These are phyloP conservation scores for Coniochaeta sp. DNA, from an alignment of 2,329 filamentous ascomycete species.

Conservation along the genomic window DNA sequence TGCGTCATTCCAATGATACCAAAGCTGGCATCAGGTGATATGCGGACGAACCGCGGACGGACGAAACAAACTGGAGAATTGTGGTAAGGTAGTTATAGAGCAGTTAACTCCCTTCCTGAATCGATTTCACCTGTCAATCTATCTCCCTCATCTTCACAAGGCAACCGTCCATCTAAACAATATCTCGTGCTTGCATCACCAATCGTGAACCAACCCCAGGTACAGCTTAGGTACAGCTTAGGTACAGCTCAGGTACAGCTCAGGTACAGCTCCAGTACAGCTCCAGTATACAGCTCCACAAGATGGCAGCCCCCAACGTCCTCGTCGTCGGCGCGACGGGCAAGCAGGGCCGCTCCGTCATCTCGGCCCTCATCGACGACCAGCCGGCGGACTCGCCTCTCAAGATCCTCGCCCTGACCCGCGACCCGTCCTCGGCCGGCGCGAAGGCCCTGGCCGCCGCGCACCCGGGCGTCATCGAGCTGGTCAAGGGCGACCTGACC, in stretches of 20 bases:
- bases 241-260: too few species aligned
- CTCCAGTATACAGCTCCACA: too few species aligned
- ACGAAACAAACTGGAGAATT: too few species aligned
- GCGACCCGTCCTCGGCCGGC: conserved; percentile 14
- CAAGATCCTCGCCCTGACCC: conserved; percentile 17
- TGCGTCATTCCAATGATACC: not conserved
- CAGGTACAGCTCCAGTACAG: too few species aligned
- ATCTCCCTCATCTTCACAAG: not conserved
- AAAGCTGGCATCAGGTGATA: not conserved
- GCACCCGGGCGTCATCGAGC: conserved; percentile 19
- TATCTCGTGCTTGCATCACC: not conserved
- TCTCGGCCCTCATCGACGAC: conserved; percentile 19
- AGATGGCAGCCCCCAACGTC: conserved; percentile 17
- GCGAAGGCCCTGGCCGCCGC: conserved; percentile 28
- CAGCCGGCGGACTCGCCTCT: conserved; percentile 7
- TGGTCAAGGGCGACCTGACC: conserved; percentile 25
- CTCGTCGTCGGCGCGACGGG: conserved; percentile 30
- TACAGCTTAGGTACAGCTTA: too few species aligned
- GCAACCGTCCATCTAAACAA: not conserved
- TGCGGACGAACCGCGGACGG: too few species aligned
- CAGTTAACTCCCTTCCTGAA: too few species aligned
- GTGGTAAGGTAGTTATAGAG: too few species aligned
- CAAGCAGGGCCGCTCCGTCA: conserved; percentile 22
- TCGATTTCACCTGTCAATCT: too few species aligned
- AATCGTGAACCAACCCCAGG: not conserved